Base-by-base conservation (phyloP, 2,329 filamentous ascomycete genomes). In the Aaosphaeria pasadenensis region DNA sequence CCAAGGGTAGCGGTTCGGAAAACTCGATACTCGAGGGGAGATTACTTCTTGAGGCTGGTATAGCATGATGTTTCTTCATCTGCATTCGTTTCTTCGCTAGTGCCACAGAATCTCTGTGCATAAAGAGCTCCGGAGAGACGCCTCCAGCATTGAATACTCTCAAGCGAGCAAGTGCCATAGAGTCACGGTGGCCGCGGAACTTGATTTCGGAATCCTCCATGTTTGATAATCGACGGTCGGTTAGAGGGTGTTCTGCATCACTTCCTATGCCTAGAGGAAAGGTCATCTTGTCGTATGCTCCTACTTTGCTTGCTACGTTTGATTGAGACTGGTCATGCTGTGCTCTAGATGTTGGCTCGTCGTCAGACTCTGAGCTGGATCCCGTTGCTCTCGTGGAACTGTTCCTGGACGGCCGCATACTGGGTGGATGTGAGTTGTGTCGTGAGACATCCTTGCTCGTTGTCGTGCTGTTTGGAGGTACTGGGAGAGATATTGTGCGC, bases 161-260 rank as follows among this genome's bases (percentile, higher is more conserved):
- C 5, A 55, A 54, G 30, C 59, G 60, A 5, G 63, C 60, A n/a
- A 67, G 48, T 1, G 61, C 52, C 0, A 68, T 51, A 0, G 67
- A 70, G 43, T 70, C 63, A 28, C 63, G 60, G 47, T 69, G 67
- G 17, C 56, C 58, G 4, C 61, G 56, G 28, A 70, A 70, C 11
- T 49, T 57, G 1, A 55, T 24, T 3, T 66, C 59, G 11, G 48
- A 44, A 7, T 65, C 62, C 4, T 69, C 63, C 9, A 67, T 35
- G 17, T 64, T 64, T 0, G 64, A 68, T 5, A 67, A 52, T 42
- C 54, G 56, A 4, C 56, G 58, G 9, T 11, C 24, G 7, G 39
- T 4, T 9, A n/a, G 33, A 9, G 33, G 9, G 3, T 9, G 7
- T 24, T 24, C 17, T 24, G 17, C 17, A 24, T 24, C 17, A 24